Evolutionary conservation across 1,284 basidiomycete genomes (phyloP), one percentile per base, ranked within the genome.

Genomic region (Ganoderma sinense): DNA sequence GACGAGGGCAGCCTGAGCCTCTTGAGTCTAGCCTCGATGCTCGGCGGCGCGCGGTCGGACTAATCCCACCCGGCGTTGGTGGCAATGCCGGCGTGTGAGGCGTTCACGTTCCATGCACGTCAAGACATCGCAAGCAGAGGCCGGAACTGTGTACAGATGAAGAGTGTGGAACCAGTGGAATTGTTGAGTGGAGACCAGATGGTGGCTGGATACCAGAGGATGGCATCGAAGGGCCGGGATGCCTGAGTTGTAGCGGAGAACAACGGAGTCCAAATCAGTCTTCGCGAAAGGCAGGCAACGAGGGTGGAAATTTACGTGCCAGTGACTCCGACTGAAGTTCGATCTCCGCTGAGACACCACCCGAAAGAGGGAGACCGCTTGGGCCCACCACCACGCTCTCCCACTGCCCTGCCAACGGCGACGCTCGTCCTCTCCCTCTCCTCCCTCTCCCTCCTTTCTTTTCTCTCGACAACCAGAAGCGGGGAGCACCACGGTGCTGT

Each of bases 321-420:
- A 7, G 20, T 20, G 20, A 20, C 58, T 56, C 53, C 53, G 53
- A 11, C 4, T n/a, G 18, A 59, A 40, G 10, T 62, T 62, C 3
- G 20, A 11, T 26, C 43, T n/a, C 62, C 45, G 62, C 18, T 4
- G 7, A 1, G 39, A 41, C 59, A 29, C n/a, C 3, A n/a, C 45
- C 45, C 18, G 18, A 48, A 8, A 26, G n/a, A 36, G 26, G 53
- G 59, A 40, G 36, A 20, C 39, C 13, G 39, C 23, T 33, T 39
- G 56, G 4, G 16, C 16, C 58, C 31, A 23, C 13, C 55, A 39
- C 33, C 31, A 39, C 31, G 65, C 72, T 71, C 66, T 66, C 70
- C 68, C 72, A 73, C 72, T 73, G 72, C 72, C 72, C 71, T 73
- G 71, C 70, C 72, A 73, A 73, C 72, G 70, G 67, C 72, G 60